Base-by-base conservation (phyloP, 768 basidiomycete genomes). In the Suillus variegatus region DNA sequence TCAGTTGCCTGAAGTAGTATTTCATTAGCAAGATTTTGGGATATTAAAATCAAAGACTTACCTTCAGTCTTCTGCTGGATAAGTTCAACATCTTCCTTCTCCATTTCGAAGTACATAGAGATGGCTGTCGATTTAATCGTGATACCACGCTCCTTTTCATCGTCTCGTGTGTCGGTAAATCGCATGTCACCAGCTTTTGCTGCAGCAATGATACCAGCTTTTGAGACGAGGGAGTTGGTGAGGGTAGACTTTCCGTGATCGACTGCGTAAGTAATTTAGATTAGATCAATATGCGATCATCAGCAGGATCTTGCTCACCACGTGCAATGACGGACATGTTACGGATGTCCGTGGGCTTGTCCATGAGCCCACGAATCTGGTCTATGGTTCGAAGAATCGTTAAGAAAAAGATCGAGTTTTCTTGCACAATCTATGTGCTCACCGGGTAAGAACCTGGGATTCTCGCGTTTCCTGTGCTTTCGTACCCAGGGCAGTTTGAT, bases 181-280 rank as follows among this genome's bases (percentile, higher is more conserved):
- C 97, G 94, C 87, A 93, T 85, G 66, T 97, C 95, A 77, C 97
- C 97, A 66, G 97, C 94, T 78, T 97, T 96, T 75, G 94, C 83
- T 51, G 84, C 82, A 67, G 97, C 97, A 73, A 99, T 98, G 79
- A 99, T 99, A 86, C 97, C 97, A 68, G 97, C 97, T 85, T 99
- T 99, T 69, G 97, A 96, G 77, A 99, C 96, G 54, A 99, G 86
- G 49, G 97, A 98, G 81, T 99, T 97, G 71, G 97, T 98, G 72
- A 99, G 89, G 73, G 97, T 99, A 64, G 97, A 99, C 82, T 99
- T 99, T 83, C 97, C 97, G 84, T 99, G 97, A 82, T 99, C 97
- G 87, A 99, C 97, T 94, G 74, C 12, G 66, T 56, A 44, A 47
- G 57, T 14, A 61, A 60, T 41, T 62, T 43, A 66, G 70, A 69